phyloP scores from a whole-genome alignment of 495 filamentous ascomycete species.

The Tuber melanosporum region DNA sequence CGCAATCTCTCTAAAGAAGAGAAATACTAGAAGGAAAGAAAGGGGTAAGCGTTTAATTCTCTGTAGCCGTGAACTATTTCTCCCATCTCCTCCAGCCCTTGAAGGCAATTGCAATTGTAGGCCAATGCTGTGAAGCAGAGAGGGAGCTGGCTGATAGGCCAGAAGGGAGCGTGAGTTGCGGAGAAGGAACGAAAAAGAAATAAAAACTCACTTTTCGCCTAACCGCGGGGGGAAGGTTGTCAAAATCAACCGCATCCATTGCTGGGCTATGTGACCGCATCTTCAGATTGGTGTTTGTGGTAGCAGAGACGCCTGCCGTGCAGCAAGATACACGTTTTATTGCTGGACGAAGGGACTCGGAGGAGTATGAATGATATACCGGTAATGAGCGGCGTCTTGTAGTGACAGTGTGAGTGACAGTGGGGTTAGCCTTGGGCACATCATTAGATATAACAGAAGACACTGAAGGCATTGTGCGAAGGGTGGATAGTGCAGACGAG shows the following conservation, averaged over 20 bases:
- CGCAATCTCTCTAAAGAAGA: conserved; percentile 60
- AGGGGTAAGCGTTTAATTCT: conserved; percentile 17
- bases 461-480: conserved; percentile 30
- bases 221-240: conserved; percentile 45
- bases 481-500: conserved; percentile 7
- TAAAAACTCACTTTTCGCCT: conserved; percentile 44
- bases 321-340: conserved; percentile 38
- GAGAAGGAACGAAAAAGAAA: conserved; percentile 11
- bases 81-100: not conserved
- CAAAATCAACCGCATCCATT: conserved; percentile 42
- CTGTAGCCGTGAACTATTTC: not conserved
- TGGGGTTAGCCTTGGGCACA: conserved; percentile 19
- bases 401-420: conserved; percentile 25
- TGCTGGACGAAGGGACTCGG: conserved; percentile 24
- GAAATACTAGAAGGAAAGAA: conserved; percentile 52
- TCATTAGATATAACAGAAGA: conserved; percentile 30
- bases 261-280: conserved; percentile 29
- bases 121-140: not conserved
- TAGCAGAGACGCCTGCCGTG: conserved; percentile 24
- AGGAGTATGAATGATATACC: conserved; percentile 25
- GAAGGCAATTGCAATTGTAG: not conserved
- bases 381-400: conserved; percentile 19
- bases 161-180: not conserved
- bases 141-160: not conserved
- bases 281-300: conserved; percentile 29